A percentile compares a stretch with the other conserved stretches of the same genome.
Evolutionary conservation across 1,139 yeast genomes (phyloP).

Genomic region (Magnusiomyces magnusii): DNA sequence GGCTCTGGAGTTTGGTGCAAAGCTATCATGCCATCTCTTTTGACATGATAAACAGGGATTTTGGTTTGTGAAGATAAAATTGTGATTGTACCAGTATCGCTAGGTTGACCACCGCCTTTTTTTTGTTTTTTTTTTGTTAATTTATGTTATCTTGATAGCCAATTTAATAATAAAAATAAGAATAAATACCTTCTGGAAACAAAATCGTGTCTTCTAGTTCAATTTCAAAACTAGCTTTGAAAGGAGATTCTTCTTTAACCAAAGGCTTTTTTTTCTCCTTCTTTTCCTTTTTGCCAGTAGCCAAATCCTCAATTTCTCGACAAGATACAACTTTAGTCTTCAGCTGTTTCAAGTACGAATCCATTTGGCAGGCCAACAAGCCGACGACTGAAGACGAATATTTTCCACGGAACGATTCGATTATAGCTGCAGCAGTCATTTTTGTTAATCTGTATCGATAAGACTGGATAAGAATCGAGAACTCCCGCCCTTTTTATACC

Average conservation of each 20-base stretch:
- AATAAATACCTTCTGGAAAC: conserved; percentile 70
- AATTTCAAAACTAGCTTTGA: conserved; percentile 42
- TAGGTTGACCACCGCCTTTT: conserved; percentile 86
- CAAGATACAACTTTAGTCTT: conserved; percentile 61
- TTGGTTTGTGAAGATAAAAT: conserved; percentile 33
- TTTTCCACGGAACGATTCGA: neutral
- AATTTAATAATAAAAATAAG: no score
- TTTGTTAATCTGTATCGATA: no score
- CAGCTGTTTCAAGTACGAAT: conserved; percentile 58
- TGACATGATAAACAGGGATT: conserved; percentile 47
- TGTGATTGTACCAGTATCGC: conserved; percentile 45
- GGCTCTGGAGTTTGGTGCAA: conserved; percentile 52
- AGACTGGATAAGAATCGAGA: no score
- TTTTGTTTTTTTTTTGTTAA: no score
- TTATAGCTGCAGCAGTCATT: neutral
- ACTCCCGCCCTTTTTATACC: no score
- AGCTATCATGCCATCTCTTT: conserved; percentile 63
- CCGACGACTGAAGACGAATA: conserved; percentile 53
- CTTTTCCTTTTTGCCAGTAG: neutral
- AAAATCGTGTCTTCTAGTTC: conserved; percentile 71
- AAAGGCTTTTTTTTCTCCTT: no score
- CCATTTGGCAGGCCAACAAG: conserved; percentile 70
- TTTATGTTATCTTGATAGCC: no score
- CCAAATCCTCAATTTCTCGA: conserved; percentile 22
- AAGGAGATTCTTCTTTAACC: conserved; percentile 10